A percentile compares a stretch with the other conserved stretches of the same genome.
Conservation (phyloP, 163 green algal genomes). For the Chlorella variabilis region DNA sequence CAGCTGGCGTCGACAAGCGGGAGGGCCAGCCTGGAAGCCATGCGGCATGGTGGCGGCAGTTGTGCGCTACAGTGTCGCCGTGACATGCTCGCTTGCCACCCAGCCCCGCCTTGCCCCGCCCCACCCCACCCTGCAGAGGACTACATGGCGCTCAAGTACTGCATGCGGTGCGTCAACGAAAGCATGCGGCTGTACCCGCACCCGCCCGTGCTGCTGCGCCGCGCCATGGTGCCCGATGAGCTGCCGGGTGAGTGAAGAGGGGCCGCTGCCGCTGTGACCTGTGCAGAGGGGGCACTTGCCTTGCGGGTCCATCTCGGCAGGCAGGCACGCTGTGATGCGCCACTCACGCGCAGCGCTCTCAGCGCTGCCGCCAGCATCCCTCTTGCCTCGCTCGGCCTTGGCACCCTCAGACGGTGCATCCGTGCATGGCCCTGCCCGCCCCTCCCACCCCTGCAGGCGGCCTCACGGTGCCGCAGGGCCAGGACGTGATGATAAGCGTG, state of each 20-base stretch:
- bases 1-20: too few relatives aligned
- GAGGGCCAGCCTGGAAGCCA: neutral
- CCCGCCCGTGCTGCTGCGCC: constrained; percentile 93
- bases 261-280: neutral
- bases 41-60: neutral
- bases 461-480: constrained; percentile 71
- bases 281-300: neutral
- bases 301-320: too few relatives aligned
- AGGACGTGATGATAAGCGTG: constrained; percentile 97
- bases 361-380: too few relatives aligned
- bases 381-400: too few relatives aligned
- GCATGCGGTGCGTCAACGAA: constrained; percentile 94
- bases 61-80: too few relatives aligned
- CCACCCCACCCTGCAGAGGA: constrained; percentile 24
- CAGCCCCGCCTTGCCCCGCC: too few relatives aligned
- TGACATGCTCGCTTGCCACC: too few relatives aligned
- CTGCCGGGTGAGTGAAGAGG: constrained; percentile 74
- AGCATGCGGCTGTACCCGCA: constrained; percentile 99
- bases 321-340: too few relatives aligned
- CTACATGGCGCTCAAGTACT: constrained; percentile 86
- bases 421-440: too few relatives aligned
- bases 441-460: constrained; percentile 44
- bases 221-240: constrained; percentile 80
- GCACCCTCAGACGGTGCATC: too few relatives aligned
- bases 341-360: too few relatives aligned